Percentiles rank a stretch among this genome's conserved stretches.
phyloP scores from a whole-genome alignment of 2,329 filamentous ascomycete genomes.

The Ophiocordyceps unilateralis region DNA sequence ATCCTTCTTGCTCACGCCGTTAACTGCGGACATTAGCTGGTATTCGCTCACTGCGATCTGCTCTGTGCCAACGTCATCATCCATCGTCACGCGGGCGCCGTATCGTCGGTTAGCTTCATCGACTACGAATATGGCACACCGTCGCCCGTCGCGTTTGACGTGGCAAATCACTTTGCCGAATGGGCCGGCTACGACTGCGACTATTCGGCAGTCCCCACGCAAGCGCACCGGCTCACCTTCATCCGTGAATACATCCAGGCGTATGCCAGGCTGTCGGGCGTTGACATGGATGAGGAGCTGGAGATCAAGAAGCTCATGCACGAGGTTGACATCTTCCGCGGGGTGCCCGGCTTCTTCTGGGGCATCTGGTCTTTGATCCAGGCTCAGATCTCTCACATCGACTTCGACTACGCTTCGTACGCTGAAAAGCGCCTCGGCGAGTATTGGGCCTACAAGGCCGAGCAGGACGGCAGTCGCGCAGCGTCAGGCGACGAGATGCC shows the following conservation, averaged over 20 bases:
- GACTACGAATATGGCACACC: slow-evolving; percentile 97
- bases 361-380: slow-evolving; percentile 95
- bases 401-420: slow-evolving; percentile 91
- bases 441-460: slow-evolving; percentile 82
- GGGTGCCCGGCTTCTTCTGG: slow-evolving; percentile 79
- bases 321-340: slow-evolving; percentile 77
- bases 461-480: slow-evolving; percentile 44
- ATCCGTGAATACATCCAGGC: slow-evolving; percentile 65
- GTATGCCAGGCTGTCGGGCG: slow-evolving; percentile 41
- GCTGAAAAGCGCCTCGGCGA: slow-evolving; percentile 74
- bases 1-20: not conserved
- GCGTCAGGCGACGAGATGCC: slow-evolving; percentile 41
- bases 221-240: slow-evolving; percentile 60
- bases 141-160: slow-evolving; percentile 85
- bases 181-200: slow-evolving; percentile 97
- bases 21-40: slow-evolving; percentile 33
- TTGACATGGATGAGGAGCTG: slow-evolving; percentile 31
- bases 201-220: slow-evolving; percentile 65
- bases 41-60: slow-evolving; percentile 91
- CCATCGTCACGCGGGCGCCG: slow-evolving; percentile 24
- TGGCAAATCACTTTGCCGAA: slow-evolving; percentile 95
- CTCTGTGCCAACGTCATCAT: slow-evolving; percentile 95
- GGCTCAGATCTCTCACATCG: slow-evolving; percentile 81
- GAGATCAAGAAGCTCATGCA: slow-evolving; percentile 53
- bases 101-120: slow-evolving; percentile 52